Evolutionary conservation across 2,329 filamentous ascomycete species (phyloP).

Genomic region (Seiridium cupressi): DNA sequence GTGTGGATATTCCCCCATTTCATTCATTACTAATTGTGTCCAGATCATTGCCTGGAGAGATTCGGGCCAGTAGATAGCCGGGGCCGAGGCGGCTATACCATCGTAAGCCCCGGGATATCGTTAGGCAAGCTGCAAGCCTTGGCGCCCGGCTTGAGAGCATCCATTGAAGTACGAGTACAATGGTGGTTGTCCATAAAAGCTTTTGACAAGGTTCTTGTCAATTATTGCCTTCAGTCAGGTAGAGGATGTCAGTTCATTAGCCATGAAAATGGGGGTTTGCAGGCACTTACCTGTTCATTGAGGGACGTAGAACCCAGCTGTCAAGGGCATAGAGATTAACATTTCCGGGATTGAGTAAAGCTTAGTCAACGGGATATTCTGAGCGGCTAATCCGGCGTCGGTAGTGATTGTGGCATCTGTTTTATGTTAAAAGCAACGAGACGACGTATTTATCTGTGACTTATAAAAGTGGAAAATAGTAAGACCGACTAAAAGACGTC

Average conservation of each 20-base stretch:
- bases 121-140: conserved; percentile 52
- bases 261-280: not conserved
- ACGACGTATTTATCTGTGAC: no score
- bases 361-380: conserved; percentile 15
- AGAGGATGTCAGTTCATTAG: not conserved
- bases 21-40: not conserved
- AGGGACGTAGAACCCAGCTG: conserved; percentile 22
- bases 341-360: conserved; percentile 18
- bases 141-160: conserved; percentile 52
- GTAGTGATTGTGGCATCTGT: no score
- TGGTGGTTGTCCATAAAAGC: conserved; percentile 33
- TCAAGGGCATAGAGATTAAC: conserved; percentile 22
- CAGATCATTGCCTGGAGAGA: not conserved
- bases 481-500: no score
- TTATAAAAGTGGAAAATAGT: no score
- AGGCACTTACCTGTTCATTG: conserved; percentile 18
- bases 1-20: not conserved
- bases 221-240: conserved; percentile 26
- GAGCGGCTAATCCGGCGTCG: no score
- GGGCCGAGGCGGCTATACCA: conserved; percentile 47
- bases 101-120: conserved; percentile 52
- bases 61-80: conserved; percentile 34
- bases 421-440: no score
- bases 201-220: conserved; percentile 40
- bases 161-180: conserved; percentile 51